Conservation (phyloP, 495 filamentous ascomycete species). For the Hyaloscypha variabilis region DNA sequence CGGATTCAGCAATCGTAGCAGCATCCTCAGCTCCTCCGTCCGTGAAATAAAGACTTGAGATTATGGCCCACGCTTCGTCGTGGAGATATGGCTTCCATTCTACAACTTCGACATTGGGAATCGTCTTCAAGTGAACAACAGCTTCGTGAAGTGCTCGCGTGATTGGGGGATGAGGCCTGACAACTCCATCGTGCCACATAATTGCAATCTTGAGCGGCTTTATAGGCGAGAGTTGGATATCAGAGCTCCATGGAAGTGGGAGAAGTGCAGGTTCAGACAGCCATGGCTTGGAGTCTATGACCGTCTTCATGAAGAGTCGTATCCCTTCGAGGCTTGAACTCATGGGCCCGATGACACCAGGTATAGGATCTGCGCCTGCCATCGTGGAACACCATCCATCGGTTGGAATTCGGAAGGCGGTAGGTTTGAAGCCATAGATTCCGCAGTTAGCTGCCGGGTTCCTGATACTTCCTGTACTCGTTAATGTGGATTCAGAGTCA, state of each 20-base stretch:
- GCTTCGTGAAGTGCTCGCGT: slow-evolving; percentile 44
- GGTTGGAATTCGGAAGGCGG: slow-evolving; percentile 44
- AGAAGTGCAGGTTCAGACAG: slow-evolving; percentile 39
- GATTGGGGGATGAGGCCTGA: slow-evolving; percentile 59
- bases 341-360: slow-evolving; percentile 47
- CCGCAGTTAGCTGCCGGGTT: slow-evolving; percentile 59
- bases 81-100: slow-evolving; percentile 33
- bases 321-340: slow-evolving; percentile 40
- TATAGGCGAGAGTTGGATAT: background rate
- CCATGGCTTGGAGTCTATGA: slow-evolving; percentile 43
- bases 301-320: slow-evolving; percentile 42
- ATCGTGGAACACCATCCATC: slow-evolving; percentile 37
- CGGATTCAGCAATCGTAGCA: slow-evolving; percentile 47
- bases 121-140: slow-evolving; percentile 38
- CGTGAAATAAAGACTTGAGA: slow-evolving; percentile 54
- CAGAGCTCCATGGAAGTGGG: slow-evolving; percentile 36
- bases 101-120: slow-evolving; percentile 43
- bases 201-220: slow-evolving; percentile 48
- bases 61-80: slow-evolving; percentile 47
- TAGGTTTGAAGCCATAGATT: slow-evolving; percentile 60
- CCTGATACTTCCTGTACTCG: slow-evolving; percentile 32
- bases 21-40: slow-evolving; percentile 52
- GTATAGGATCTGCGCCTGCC: slow-evolving; percentile 33
- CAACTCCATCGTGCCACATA: slow-evolving; percentile 55
- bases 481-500: background rate